These are phyloP conservation scores for Chlorella sp. DNA, from an alignment of 139 green algal species.

Conservation along the genomic window DNA sequence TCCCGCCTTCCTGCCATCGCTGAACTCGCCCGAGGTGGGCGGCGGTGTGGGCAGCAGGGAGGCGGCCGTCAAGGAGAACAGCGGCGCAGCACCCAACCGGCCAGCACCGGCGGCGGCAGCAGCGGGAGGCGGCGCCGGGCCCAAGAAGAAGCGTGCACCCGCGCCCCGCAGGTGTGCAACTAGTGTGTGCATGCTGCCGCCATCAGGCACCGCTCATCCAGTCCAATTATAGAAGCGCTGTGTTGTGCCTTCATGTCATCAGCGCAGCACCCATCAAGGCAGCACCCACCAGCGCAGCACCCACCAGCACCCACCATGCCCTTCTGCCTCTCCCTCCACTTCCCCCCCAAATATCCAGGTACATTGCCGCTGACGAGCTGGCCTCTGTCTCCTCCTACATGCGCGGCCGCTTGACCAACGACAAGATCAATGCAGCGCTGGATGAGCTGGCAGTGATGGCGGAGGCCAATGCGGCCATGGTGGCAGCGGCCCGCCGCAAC, in stretches of 20 bases:
- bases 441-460: conserved; percentile 69
- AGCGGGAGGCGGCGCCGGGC: neutral
- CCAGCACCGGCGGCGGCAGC: neutral
- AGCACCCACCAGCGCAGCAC: neutral
- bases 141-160: conserved; percentile 5
- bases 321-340: neutral
- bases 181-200: neutral
- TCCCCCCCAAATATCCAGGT: conserved; percentile 55
- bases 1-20: conserved; percentile 57
- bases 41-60: neutral
- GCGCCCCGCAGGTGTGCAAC: conserved; percentile 14
- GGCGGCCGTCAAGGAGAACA: conserved; percentile 20
- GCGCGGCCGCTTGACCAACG: conserved; percentile 66
- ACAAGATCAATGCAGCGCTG: conserved; percentile 81
- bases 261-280: neutral
- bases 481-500: conserved; percentile 48
- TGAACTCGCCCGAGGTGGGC: conserved; percentile 11
- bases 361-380: conserved; percentile 72
- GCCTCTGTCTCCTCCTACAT: conserved; percentile 70
- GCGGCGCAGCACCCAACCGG: neutral
- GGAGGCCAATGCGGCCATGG: conserved; percentile 54
- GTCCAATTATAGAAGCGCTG: neutral
- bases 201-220: neutral
- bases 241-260: neutral
- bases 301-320: neutral